phyloP scores from a whole-genome alignment of 2,329 filamentous ascomycete genomes.

The Apiospora aurea region DNA sequence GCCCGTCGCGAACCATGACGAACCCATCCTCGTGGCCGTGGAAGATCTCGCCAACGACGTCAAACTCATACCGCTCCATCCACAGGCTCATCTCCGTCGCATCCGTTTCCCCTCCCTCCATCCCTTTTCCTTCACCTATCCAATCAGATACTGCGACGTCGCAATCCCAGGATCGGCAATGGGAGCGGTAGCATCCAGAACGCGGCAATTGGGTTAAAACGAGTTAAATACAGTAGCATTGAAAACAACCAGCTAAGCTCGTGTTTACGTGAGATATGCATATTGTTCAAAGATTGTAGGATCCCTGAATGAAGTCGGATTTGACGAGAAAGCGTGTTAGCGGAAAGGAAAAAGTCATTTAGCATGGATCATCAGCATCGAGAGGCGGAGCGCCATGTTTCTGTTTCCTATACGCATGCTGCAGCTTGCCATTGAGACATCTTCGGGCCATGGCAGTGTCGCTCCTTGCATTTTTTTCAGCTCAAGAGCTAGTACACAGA shows the following conservation, averaged over 20 bases:
- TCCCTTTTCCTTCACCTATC: background rate
- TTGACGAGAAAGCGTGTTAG: too few relatives aligned
- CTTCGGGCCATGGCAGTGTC: too few relatives aligned
- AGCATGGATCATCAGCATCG: background rate
- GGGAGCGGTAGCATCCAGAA: background rate
- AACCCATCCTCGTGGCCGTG: slow-evolving; percentile 22
- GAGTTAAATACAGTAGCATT: background rate
- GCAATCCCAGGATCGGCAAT: too few relatives aligned
- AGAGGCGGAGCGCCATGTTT: too few relatives aligned
- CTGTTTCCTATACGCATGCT: too few relatives aligned
- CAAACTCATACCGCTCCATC: slow-evolving; percentile 20
- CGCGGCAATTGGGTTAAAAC: background rate
- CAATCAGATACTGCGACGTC: background rate
- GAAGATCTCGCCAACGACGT: slow-evolving; percentile 11
- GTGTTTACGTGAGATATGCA: background rate
- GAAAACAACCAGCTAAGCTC: background rate
- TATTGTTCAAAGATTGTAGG: background rate
- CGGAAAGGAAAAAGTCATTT: too few relatives aligned
- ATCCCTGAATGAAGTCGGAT: too few relatives aligned
- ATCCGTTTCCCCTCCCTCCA: background rate
- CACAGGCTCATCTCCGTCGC: background rate
- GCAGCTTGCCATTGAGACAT: too few relatives aligned
- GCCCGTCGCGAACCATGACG: slow-evolving; percentile 17
- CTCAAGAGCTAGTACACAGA: too few relatives aligned
- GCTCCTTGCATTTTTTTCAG: too few relatives aligned